Percentiles rank a stretch among this genome's conserved stretches.
phyloP scores from a whole-genome alignment of 768 basidiomycete species.

The Suillus lakei region DNA sequence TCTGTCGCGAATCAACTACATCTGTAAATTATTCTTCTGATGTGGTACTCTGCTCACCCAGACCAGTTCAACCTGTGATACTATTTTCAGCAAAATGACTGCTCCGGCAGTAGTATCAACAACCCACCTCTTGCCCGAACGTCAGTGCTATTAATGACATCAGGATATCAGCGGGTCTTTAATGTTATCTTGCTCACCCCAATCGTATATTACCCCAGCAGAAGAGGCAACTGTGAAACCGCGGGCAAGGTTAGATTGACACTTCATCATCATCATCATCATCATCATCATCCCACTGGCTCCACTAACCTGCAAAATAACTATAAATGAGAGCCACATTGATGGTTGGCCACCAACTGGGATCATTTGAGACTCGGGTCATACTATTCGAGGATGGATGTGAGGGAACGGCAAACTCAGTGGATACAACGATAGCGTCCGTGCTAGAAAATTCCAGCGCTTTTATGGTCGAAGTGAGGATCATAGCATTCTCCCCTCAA shows the following conservation, averaged over 20 bases:
- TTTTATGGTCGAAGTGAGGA: background rate
- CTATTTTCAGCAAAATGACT: background rate
- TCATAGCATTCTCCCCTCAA: no score
- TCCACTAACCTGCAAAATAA: constrained; percentile 2
- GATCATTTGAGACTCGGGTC: constrained; percentile 35
- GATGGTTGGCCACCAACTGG: no score
- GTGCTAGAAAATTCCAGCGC: no score
- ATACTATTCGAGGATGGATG: background rate
- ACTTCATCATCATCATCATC: background rate
- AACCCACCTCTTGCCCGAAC: background rate
- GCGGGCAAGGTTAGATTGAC: background rate
- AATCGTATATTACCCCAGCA: background rate
- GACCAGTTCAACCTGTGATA: background rate
- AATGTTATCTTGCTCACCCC: background rate
- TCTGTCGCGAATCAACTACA: background rate
- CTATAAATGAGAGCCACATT: constrained; percentile 30
- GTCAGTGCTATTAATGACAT: background rate
- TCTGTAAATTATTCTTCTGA: background rate
- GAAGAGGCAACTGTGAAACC: background rate
- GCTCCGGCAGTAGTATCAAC: background rate
- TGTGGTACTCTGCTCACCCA: background rate
- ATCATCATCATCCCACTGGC: background rate
- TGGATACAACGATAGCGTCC: background rate
- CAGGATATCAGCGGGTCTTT: background rate
- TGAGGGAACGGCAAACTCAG: background rate